phyloP scores from a whole-genome alignment of 2,329 filamentous ascomycete species.

The Thielaviopsis ethacetica region DNA sequence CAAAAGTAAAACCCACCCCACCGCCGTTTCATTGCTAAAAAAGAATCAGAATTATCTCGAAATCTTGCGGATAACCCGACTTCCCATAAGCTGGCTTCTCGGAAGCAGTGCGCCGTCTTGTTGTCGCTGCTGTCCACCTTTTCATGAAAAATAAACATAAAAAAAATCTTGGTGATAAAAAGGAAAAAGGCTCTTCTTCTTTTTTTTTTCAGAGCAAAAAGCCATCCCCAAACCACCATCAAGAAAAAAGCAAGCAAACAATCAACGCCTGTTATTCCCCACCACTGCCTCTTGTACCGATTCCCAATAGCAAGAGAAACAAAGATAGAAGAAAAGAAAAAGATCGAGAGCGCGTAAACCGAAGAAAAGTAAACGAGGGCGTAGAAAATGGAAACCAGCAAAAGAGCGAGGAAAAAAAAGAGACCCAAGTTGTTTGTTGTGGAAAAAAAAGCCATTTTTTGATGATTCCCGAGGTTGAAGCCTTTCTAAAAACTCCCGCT shows the following conservation, averaged over 20 bases:
- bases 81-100: too few species aligned
- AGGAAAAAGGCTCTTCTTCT: too few species aligned
- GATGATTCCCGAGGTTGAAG: constrained; percentile 33
- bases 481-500: constrained; percentile 28
- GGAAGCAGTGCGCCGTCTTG: too few species aligned
- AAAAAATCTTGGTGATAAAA: too few species aligned
- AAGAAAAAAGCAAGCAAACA: background rate
- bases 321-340: background rate
- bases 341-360: background rate
- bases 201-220: too few species aligned
- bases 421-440: background rate
- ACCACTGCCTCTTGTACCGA: background rate
- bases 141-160: too few species aligned
- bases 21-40: too few species aligned
- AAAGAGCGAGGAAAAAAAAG: background rate
- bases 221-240: background rate
- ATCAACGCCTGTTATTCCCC: background rate
- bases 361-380: too few species aligned
- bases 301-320: background rate
- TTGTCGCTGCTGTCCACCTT: too few species aligned
- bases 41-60: too few species aligned
- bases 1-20: too few species aligned
- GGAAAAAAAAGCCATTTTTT: constrained; percentile 19
- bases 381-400: background rate
- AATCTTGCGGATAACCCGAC: too few species aligned